Percentiles rank a stretch among this genome's conserved stretches.
These are phyloP conservation scores for Physcomitrium patens DNA, from an alignment of 225 moss, liverwort and hornwort genomes.

Conservation along the genomic window DNA sequence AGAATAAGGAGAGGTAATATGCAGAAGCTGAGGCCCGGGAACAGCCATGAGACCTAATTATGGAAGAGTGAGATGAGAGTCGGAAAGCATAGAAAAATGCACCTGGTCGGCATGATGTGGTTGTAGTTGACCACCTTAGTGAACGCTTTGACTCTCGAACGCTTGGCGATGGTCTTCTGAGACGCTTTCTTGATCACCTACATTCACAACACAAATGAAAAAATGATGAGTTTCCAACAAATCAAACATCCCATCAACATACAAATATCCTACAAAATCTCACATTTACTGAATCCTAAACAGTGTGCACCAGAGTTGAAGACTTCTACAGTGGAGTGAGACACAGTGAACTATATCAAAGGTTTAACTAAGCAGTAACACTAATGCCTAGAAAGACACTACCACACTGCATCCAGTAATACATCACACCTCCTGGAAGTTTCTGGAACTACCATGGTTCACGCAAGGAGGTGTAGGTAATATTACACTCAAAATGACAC, in stretches of 20 bases:
- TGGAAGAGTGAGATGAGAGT: background rate
- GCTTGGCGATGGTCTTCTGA: constrained; percentile 67
- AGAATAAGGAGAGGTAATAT: background rate
- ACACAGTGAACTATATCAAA: no score
- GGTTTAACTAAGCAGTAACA: no score
- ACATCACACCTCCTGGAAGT: no score
- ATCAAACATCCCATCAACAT: no score
- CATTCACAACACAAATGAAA: background rate
- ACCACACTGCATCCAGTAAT: no score
- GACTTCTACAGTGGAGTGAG: background rate
- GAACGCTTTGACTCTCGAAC: constrained; percentile 67
- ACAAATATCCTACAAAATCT: background rate
- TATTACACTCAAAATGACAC: no score
- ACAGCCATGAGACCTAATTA: background rate
- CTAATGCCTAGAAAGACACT: no score
- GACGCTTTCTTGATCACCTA: constrained; percentile 71
- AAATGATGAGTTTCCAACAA: background rate
- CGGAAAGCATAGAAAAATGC: background rate
- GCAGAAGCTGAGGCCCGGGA: background rate
- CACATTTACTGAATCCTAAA: background rate
- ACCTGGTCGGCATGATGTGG: constrained; percentile 79
- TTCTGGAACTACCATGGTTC: no score
- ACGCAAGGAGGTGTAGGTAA: no score
- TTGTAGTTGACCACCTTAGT: constrained; percentile 73
- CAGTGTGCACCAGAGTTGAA: no score